phyloP scores from a whole-genome alignment of 2,329 filamentous ascomycete genomes.

The Aspergillus intermedius region DNA sequence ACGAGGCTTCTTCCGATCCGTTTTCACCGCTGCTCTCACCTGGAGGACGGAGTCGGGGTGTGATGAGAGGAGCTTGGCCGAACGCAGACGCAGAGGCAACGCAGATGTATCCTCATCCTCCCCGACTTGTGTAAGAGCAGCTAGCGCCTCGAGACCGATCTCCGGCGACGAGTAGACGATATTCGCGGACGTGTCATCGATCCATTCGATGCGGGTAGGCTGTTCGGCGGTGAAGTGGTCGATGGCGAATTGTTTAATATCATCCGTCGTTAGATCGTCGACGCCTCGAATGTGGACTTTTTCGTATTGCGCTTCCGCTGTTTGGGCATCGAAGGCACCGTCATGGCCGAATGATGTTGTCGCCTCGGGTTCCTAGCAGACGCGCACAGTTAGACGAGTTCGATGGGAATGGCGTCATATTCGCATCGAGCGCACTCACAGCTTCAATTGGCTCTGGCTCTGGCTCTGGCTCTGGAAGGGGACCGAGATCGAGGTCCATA shows the following conservation, averaged over 20 bases:
- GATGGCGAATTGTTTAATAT: conserved; percentile 68
- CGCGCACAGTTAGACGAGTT: conserved; percentile 1
- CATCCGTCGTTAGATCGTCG: conserved; percentile 69
- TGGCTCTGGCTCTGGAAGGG: conserved; percentile 38
- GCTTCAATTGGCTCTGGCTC: conserved; percentile 24
- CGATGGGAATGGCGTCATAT: background rate
- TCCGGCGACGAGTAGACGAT: conserved; percentile 61
- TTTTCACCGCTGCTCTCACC: conserved; percentile 65
- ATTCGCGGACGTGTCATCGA: conserved; percentile 88
- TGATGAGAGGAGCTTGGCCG: conserved; percentile 61
- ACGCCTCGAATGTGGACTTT: conserved; percentile 83
- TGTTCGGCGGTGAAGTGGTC: conserved; percentile 56
- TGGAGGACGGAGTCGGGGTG: conserved; percentile 64
- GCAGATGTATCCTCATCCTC: conserved; percentile 37
- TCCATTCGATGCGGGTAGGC: conserved; percentile 74
- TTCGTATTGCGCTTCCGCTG: conserved; percentile 36
- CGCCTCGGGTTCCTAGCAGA: conserved; percentile 17
- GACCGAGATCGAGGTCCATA: conserved; percentile 58
- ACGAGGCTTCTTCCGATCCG: conserved; percentile 72
- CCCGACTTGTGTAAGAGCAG: conserved; percentile 39
- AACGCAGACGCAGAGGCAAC: conserved; percentile 58
- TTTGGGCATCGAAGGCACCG: conserved; percentile 19
- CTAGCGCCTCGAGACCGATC: conserved; percentile 49
- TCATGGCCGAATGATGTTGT: conserved; percentile 13
- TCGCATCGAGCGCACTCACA: conserved; percentile 16